These are phyloP conservation scores for Blastocladiella britannica DNA, from an alignment of 192 early-diverging fungal species.

Conservation along the genomic window DNA sequence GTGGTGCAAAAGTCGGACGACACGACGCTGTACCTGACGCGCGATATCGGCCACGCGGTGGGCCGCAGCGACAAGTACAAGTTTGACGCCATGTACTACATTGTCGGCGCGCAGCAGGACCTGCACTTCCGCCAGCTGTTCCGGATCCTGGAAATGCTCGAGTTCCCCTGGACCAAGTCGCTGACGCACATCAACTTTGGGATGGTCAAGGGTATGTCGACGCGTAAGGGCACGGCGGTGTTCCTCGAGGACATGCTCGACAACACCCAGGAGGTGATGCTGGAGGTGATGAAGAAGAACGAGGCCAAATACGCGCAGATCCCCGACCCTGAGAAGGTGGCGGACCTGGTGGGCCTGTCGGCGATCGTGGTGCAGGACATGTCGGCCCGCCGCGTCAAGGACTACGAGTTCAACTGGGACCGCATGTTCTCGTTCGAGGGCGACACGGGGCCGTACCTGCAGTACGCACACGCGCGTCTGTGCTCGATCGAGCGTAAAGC, in stretches of 20 bases:
- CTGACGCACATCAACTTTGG: conserved; percentile 87
- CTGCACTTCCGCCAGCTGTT: conserved; percentile 86
- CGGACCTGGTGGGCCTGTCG: conserved; percentile 79
- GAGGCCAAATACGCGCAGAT: conserved; percentile 68
- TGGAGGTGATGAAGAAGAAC: conserved; percentile 76
- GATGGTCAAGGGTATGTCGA: conserved; percentile 84
- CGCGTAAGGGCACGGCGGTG: conserved; percentile 83
- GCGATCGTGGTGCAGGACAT: conserved; percentile 86
- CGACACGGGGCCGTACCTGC: conserved; percentile 96
- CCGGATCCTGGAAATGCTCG: conserved; percentile 68
- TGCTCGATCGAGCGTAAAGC: conserved; percentile 82
- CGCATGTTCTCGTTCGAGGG: conserved; percentile 92
- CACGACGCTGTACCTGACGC: conserved; percentile 78
- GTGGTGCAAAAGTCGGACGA: conserved; percentile 81
- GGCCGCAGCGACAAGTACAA: conserved; percentile 69
- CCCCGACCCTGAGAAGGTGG: conserved; percentile 51
- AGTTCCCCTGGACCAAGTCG: conserved; percentile 56
- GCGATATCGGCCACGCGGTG: conserved; percentile 88
- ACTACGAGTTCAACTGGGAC: conserved; percentile 82
- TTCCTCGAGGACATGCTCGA: conserved; percentile 89
- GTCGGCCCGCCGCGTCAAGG: conserved; percentile 69
- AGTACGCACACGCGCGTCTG: conserved; percentile 94
- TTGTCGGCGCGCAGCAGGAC: conserved; percentile 75
- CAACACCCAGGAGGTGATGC: conserved; percentile 68
- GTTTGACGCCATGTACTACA: conserved; percentile 84